phyloP scores from a whole-genome alignment of 352 stramenopile species.

The Plasmopara viticola region DNA sequence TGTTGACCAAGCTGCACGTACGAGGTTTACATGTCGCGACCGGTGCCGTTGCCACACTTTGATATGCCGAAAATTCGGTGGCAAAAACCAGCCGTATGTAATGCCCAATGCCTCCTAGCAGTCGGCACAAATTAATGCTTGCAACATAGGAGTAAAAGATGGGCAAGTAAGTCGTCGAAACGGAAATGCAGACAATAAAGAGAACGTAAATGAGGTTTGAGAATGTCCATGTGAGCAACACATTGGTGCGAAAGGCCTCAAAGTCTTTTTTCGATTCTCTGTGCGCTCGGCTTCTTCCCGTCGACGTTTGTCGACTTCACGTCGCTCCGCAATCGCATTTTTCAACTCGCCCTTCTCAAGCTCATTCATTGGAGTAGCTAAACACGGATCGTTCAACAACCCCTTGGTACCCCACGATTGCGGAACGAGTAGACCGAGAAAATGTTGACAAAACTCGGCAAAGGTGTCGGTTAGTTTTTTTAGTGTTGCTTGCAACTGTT shows the following conservation, averaged over 20 bases:
- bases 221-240: constrained; percentile 75
- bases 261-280: too few species aligned
- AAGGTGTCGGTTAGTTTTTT: constrained; percentile 68
- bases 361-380: constrained; percentile 37
- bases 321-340: constrained; percentile 71
- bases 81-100: constrained; percentile 46
- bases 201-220: constrained; percentile 78
- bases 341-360: constrained; percentile 79
- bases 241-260: constrained; percentile 78
- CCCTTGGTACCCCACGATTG: constrained; percentile 87
- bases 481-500: too few species aligned
- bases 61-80: too few species aligned
- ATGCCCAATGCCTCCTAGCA: constrained; percentile 63
- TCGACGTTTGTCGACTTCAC: constrained; percentile 59
- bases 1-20: too few species aligned
- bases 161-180: constrained; percentile 50
- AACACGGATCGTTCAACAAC: constrained; percentile 45
- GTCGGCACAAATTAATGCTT: constrained; percentile 54
- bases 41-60: too few species aligned
- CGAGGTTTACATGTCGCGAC: too few species aligned
- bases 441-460: constrained; percentile 87
- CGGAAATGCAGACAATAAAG: constrained; percentile 62
- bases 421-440: constrained; percentile 88
- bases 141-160: constrained; percentile 70
- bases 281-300: constrained; percentile 43